Evolutionary conservation across 2,329 filamentous ascomycete genomes (phyloP).

Genomic region (Emergomyces pasteurianus): DNA sequence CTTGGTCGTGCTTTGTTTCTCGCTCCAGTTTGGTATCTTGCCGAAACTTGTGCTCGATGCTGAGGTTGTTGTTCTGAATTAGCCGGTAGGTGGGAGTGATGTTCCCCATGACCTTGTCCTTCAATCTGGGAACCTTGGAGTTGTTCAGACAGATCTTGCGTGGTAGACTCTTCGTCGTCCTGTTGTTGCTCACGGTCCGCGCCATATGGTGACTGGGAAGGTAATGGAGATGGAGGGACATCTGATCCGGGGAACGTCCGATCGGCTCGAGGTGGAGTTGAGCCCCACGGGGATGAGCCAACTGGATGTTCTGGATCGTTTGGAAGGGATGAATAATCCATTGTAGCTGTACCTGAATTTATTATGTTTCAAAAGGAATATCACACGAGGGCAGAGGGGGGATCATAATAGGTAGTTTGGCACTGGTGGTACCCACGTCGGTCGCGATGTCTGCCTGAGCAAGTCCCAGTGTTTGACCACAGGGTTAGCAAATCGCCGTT

Average conservation of each 20-base stretch:
- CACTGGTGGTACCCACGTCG: neutral
- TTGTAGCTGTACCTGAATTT: constrained; percentile 20
- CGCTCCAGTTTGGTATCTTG: constrained; percentile 36
- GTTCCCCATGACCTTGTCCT: constrained; percentile 19
- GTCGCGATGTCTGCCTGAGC: neutral
- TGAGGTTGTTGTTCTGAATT: constrained; percentile 14
- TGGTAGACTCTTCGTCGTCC: constrained; percentile 12
- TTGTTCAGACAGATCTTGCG: constrained; percentile 31
- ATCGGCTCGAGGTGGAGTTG: constrained; percentile 43
- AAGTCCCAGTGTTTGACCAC: neutral
- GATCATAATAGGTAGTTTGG: neutral
- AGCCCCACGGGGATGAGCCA: constrained; percentile 52
- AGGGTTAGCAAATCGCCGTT: neutral
- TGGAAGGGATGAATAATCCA: constrained; percentile 55
- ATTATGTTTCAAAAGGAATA: neutral
- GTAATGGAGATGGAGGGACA: constrained; percentile 31
- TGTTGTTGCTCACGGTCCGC: constrained; percentile 11
- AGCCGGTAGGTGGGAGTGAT: constrained; percentile 24
- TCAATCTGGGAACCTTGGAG: constrained; percentile 30
- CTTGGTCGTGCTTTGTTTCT: constrained; percentile 31
- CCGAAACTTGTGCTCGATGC: constrained; percentile 31
- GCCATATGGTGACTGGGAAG: constrained; percentile 25
- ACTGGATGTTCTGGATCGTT: constrained; percentile 47
- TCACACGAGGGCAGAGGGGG: neutral
- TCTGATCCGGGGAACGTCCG: constrained; percentile 30